Percentiles rank a stretch among this genome's conserved stretches.
Conservation (phyloP, 139 green algal genomes). For the Auxenochlorella protothecoides region DNA sequence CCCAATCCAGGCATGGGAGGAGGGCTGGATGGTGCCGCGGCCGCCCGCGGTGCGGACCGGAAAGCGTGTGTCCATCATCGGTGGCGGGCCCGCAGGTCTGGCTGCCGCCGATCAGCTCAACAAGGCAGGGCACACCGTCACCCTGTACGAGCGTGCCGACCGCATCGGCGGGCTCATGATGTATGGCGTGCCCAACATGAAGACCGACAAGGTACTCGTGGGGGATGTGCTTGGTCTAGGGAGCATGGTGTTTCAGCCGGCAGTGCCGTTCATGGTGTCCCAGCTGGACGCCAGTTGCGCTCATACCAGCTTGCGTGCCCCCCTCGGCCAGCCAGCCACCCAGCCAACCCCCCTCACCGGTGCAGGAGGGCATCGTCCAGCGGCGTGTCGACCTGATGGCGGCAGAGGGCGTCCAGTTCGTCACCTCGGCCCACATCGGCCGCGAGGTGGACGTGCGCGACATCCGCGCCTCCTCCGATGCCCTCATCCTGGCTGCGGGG, state of each 20-base stretch:
- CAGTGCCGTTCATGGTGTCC: no score
- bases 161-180: slow-evolving; percentile 94
- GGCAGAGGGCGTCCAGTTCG: slow-evolving; percentile 75
- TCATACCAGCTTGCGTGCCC: no score
- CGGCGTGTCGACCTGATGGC: slow-evolving; percentile 90
- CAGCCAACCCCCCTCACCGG: neutral
- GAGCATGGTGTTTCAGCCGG: no score
- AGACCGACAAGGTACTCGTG: slow-evolving; percentile 74
- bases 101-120: slow-evolving; percentile 96
- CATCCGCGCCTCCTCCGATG: slow-evolving; percentile 49
- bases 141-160: slow-evolving; percentile 89
- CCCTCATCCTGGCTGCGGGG: slow-evolving; percentile 80
- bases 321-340: no score
- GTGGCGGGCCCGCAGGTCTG: slow-evolving; percentile 79
- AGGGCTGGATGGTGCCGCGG: slow-evolving; percentile 86
- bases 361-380: slow-evolving; percentile 68
- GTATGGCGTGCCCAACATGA: slow-evolving; percentile 96
- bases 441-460: slow-evolving; percentile 41
- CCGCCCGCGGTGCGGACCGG: slow-evolving; percentile 71
- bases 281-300: no score
- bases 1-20: slow-evolving; percentile 63
- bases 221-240: no score
- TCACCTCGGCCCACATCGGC: slow-evolving; percentile 68
- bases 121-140: slow-evolving; percentile 80
- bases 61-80: slow-evolving; percentile 76